Evolutionary conservation across 2,329 filamentous ascomycete species (phyloP).

Genomic region (Leptographium wingfieldii): DNA sequence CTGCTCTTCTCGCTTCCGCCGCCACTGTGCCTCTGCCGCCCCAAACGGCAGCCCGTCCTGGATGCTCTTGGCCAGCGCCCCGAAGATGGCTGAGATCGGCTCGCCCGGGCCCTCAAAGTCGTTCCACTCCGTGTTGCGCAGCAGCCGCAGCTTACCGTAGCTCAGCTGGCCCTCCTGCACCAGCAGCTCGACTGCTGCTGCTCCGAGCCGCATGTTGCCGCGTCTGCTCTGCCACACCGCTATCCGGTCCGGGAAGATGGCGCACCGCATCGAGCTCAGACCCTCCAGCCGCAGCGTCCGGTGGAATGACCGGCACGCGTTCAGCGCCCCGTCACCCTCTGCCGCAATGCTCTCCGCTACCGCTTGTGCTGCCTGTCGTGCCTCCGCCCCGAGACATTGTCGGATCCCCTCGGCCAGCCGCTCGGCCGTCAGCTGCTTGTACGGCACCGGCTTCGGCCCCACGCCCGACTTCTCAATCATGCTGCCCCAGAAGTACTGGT

Average conservation of each 20-base stretch:
- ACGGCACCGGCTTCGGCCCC: slow-evolving; percentile 54
- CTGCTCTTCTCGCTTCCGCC: slow-evolving; percentile 25
- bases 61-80: slow-evolving; percentile 46
- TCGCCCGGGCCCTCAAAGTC: slow-evolving; percentile 67
- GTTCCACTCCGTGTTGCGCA: slow-evolving; percentile 61
- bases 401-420: slow-evolving; percentile 58
- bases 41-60: slow-evolving; percentile 49
- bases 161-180: slow-evolving; percentile 47
- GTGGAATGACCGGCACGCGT: slow-evolving; percentile 57
- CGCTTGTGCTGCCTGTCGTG: slow-evolving; percentile 40
- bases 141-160: slow-evolving; percentile 50
- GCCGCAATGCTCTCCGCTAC: slow-evolving; percentile 48
- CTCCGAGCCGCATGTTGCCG: slow-evolving; percentile 46
- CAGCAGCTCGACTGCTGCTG: slow-evolving; percentile 52
- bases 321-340: slow-evolving; percentile 56
- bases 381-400: slow-evolving; percentile 51
- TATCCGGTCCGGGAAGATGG: slow-evolving; percentile 47
- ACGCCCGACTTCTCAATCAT: slow-evolving; percentile 53
- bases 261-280: slow-evolving; percentile 48
- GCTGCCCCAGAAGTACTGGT: slow-evolving; percentile 66
- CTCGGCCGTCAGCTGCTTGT: slow-evolving; percentile 52
- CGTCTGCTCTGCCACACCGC: slow-evolving; percentile 55
- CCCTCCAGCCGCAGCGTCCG: slow-evolving; percentile 40
- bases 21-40: slow-evolving; percentile 38
- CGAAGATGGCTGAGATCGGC: slow-evolving; percentile 53